A percentile compares a stretch with the other conserved stretches of the same genome.
These are phyloP conservation scores for Talaromyces funiculosus DNA, from an alignment of 2,329 filamentous ascomycete genomes.

Conservation along the genomic window DNA sequence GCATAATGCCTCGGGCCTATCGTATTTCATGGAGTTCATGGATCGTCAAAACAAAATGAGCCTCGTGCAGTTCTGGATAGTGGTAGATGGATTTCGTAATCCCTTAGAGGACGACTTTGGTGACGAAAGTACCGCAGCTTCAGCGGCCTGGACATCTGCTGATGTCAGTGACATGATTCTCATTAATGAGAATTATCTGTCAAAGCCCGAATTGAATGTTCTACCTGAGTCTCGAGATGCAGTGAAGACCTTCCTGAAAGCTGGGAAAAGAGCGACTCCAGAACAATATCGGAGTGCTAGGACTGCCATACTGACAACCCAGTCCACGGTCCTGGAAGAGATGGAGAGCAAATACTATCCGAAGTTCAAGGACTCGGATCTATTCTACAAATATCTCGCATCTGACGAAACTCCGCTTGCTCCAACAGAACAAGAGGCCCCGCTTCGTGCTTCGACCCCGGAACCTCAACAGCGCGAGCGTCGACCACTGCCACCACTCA, in stretches of 20 bases:
- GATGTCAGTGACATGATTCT: slow-evolving; percentile 84
- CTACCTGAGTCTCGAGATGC: slow-evolving; percentile 61
- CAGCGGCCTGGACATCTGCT: slow-evolving; percentile 70
- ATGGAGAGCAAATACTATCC: slow-evolving; percentile 77
- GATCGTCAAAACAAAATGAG: slow-evolving; percentile 82
- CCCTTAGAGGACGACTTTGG: slow-evolving; percentile 81
- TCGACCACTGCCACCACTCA: slow-evolving; percentile 38
- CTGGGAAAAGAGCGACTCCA: slow-evolving; percentile 68
- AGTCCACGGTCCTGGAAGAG: slow-evolving; percentile 75
- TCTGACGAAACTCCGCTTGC: slow-evolving; percentile 62
- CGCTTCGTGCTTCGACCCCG: slow-evolving; percentile 18
- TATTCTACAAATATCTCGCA: slow-evolving; percentile 94
- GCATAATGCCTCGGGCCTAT: slow-evolving; percentile 81
- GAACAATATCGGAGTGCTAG: slow-evolving; percentile 79
- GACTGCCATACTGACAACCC: slow-evolving; percentile 71
- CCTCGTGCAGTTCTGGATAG: slow-evolving; percentile 95
- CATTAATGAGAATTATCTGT: slow-evolving; percentile 85
- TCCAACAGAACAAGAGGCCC: slow-evolving; percentile 23
- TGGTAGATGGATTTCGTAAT: slow-evolving; percentile 92
- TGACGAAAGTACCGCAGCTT: slow-evolving; percentile 59
- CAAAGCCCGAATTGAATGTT: slow-evolving; percentile 73
- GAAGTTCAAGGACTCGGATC: slow-evolving; percentile 82
- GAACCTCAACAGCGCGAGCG: slow-evolving; percentile 29
- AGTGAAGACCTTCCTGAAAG: slow-evolving; percentile 71
- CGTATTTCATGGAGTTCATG: slow-evolving; percentile 99